Percentiles rank a stretch among this genome's conserved stretches.
phyloP scores from a whole-genome alignment of 2,329 filamentous ascomycete species.

The Apiospora aurea region DNA sequence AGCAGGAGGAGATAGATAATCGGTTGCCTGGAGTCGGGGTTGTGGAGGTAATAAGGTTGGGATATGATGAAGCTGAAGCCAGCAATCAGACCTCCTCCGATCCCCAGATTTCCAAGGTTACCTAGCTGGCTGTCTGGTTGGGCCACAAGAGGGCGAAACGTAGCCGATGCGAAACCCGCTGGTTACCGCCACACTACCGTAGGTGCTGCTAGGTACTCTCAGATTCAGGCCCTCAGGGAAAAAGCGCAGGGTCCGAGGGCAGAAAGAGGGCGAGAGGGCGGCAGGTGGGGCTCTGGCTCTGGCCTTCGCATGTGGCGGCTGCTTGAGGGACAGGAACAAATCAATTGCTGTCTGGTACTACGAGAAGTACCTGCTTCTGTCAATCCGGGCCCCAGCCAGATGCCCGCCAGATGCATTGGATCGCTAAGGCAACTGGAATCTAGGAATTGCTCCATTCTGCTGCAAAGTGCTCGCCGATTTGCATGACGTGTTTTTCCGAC shows the following conservation, averaged over 20 bases:
- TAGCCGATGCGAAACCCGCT: neutral
- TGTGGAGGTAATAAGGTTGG: constrained; percentile 11
- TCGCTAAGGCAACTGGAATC: neutral
- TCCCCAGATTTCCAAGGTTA: constrained; percentile 18
- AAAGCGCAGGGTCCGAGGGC: neutral
- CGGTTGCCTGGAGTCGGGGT: constrained; percentile 13
- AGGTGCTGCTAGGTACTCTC: no score
- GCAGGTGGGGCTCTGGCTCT: neutral
- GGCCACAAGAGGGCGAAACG: constrained; percentile 3
- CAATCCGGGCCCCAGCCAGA: neutral
- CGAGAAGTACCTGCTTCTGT: neutral
- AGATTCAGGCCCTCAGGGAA: neutral
- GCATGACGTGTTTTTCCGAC: constrained; percentile 32
- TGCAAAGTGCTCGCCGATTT: neutral
- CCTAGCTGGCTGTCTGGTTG: neutral
- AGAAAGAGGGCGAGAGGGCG: neutral
- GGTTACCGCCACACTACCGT: neutral
- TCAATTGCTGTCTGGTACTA: no score
- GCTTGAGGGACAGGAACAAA: neutral
- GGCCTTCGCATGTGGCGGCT: neutral
- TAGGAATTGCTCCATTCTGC: neutral
- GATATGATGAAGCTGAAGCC: constrained; percentile 20
- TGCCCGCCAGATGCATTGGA: neutral
- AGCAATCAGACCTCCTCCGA: constrained; percentile 14
- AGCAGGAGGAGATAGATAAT: neutral